Conservation (phyloP, 148 eudicot species). For the Spergularia marina region DNA sequence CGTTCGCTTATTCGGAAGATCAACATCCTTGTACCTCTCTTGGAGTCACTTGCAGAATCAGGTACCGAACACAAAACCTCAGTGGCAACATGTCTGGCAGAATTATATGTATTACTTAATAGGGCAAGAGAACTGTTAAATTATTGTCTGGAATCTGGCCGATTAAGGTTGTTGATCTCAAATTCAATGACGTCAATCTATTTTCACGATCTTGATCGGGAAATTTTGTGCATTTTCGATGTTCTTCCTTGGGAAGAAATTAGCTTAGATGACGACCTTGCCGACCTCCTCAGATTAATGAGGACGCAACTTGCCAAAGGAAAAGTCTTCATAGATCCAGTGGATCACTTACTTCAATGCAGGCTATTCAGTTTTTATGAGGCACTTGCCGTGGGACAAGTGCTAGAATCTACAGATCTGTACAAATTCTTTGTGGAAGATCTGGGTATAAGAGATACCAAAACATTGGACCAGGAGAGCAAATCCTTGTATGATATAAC, state of each 20-base stretch:
- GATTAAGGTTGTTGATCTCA: slow-evolving; percentile 10
- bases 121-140: neutral
- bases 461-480: slow-evolving; percentile 7
- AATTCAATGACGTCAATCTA: slow-evolving; percentile 12
- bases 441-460: neutral
- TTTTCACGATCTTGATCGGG: slow-evolving; percentile 8
- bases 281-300: neutral
- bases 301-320: neutral
- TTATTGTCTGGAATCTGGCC: slow-evolving; percentile 9
- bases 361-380: slow-evolving; percentile 3
- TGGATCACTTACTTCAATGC: slow-evolving; percentile 6
- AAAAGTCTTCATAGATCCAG: slow-evolving; percentile 6
- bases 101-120: neutral
- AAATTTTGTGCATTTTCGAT: slow-evolving; percentile 11
- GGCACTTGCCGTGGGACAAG: slow-evolving; percentile 4
- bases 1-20: neutral
- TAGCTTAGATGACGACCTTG: slow-evolving; percentile 7
- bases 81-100: neutral
- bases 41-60: slow-evolving; percentile 4
- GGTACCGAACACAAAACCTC: neutral
- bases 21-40: neutral
- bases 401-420: neutral
- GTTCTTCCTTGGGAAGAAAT: slow-evolving; percentile 8
- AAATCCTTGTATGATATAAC: slow-evolving; percentile 13
- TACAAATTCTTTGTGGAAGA: slow-evolving; percentile 12